Evolutionary conservation across 176 grass and related monocot species (phyloP), one percentile per base, ranked within the genome.

Genomic region (Dendrocalamus sinicus): DNA sequence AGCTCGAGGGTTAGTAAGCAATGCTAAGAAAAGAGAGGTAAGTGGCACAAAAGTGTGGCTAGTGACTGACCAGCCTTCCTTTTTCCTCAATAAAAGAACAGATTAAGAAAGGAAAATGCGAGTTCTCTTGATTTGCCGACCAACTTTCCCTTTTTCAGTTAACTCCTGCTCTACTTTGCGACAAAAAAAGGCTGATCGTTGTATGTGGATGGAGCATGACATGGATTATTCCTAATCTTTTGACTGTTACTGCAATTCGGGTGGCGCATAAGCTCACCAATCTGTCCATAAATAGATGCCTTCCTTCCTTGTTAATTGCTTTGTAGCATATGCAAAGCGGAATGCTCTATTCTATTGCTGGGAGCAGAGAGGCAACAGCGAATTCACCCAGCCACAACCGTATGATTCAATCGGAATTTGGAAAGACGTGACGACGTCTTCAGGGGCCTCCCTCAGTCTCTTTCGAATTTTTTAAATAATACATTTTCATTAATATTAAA

Each of bases 301-400:
- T 60, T 90, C 41, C 67, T 79, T 73, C 45, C 13, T 62, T 57
- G 68, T 30, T 48, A 73, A 59, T 74, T n/a, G 47, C 39, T 72
- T 74, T 65, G 47, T 64, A 30, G 83, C 89, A 87, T 83, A 87
- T 74, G 80, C 80, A 87, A 90, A 79, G 65, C 45, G 4, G 65
- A 65, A 39, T 80, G 45, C 58, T 47, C 22, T 51, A 39, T 79
- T 17, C 75, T 63, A 85, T 35, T 37, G 43, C 71, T 69, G 50
- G 72, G 26, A 81, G 78, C 37, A 82, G 9, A 39, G 46, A 50
- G 68, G 71, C 80, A 80, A 79, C 89, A 90, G n/a, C 76, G 73
- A 86, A 90, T 90, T 90, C 47, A 45, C 6, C 66, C 66, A 76
- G 66, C 79, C 84, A 82, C 84, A 73, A 72, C 24, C 58, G 89